These are phyloP conservation scores for Colletotrichum siamense DNA, from an alignment of 2,329 filamentous ascomycete genomes.

Conservation along the genomic window DNA sequence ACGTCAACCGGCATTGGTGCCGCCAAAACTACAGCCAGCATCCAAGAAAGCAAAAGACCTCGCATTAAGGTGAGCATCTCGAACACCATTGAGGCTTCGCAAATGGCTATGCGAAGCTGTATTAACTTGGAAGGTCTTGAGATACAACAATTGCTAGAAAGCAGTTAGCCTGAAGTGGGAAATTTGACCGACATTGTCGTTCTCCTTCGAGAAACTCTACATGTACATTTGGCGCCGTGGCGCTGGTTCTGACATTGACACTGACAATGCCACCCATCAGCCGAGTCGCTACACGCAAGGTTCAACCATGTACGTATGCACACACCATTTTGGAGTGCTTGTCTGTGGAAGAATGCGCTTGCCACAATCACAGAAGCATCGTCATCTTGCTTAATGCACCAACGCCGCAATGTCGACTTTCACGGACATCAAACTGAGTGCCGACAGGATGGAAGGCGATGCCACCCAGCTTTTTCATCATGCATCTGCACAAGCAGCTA, in stretches of 20 bases:
- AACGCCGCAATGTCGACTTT: not conserved
- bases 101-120: not conserved
- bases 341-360: not conserved
- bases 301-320: not conserved
- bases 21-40: not conserved
- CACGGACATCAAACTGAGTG: not conserved
- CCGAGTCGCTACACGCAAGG: not conserved
- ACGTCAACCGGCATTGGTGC: not conserved
- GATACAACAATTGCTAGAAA: not conserved
- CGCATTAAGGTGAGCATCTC: not conserved
- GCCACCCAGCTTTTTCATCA: not conserved
- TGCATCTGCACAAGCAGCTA: not conserved
- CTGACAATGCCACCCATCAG: not conserved
- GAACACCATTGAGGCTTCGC: not conserved
- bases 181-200: not conserved
- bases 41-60: not conserved
- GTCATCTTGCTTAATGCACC: not conserved
- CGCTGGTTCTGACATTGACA: not conserved
- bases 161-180: not conserved
- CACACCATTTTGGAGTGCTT: not conserved
- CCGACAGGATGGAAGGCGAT: not conserved
- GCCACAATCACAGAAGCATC: not conserved
- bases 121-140: not conserved
- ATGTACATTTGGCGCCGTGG: not conserved
- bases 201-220: not conserved